Base-by-base conservation (phyloP, 495 filamentous ascomycete genomes). In the Neurospora tetraspora region DNA sequence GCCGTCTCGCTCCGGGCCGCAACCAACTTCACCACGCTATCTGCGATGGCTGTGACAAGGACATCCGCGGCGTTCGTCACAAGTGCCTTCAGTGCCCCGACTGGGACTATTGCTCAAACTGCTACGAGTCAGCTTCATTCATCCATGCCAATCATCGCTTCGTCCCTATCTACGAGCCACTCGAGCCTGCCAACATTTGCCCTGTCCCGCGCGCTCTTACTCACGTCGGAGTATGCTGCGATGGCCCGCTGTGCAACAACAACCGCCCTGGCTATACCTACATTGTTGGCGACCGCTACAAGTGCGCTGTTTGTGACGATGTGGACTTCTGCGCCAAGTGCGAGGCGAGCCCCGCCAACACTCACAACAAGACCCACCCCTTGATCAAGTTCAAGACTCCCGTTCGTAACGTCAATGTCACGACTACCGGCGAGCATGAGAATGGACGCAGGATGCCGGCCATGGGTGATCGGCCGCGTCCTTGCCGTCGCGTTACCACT, bases 31-130 rank as follows among this genome's bases (percentile, higher is more conserved):
- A 99, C 83, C 90, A 90, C 70, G 96, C 96, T 47, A 90, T 96
- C 75, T 99, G 96, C 78, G 96, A 99, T 83, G 93, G 94, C 53
- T 99, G 96, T 81, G 93, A 99, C 73, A 91, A 91, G 86, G 88
- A 87, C 77, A 96, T 99, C 76, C 86, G 88, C 77, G 96, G 96
- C 76, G 88, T 97, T 59, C 95, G 96, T 76, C 92, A 98, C 88
- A 99, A 99, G 87, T 99, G 96, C 83, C 86, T 98, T 75, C 90
- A 91, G 77, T 99, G 96, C 85, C 96, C 96, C 39, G 96, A 99
- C 79, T 99, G 92, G 93, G 96, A 99, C 76, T 97, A 92, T 84
- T 99, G 96, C 84, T 86, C 87, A n/a, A 83, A 85, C 5, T 99
- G 96, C 82, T 81, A 92, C 70, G 81, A 85, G 73, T 88, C 84